These are phyloP conservation scores for Arxiozyma slooffiae DNA, from an alignment of 1,139 yeast genomes.

Conservation along the genomic window DNA sequence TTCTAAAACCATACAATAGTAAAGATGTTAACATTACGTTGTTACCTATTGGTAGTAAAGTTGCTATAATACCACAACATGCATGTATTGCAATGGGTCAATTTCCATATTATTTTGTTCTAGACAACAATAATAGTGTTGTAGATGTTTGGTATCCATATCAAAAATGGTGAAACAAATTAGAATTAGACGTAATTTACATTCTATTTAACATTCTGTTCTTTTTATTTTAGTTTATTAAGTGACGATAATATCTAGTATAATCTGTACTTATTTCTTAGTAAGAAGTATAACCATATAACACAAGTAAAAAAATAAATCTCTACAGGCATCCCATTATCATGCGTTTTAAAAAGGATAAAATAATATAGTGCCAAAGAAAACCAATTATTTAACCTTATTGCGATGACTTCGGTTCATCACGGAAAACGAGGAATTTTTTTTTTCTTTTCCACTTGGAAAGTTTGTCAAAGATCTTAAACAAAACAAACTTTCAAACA, in stretches of 20 bases:
- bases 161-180: slow-evolving; percentile 40
- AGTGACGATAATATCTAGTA: no score
- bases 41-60: slow-evolving; percentile 39
- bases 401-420: neutral
- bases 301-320: no score
- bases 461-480: neutral
- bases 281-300: no score
- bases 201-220: no score
- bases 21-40: slow-evolving; percentile 6
- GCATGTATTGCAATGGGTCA: slow-evolving; percentile 64
- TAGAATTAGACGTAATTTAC: no score
- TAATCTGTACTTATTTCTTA: no score
- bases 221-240: neutral
- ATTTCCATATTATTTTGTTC: slow-evolving; percentile 49
- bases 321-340: no score
- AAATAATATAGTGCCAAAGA: neutral
- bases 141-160: slow-evolving; percentile 66
- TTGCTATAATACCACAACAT: slow-evolving; percentile 60
- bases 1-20: slow-evolving; percentile 35
- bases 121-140: slow-evolving; percentile 42
- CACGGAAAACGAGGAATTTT: neutral
- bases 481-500: neutral
- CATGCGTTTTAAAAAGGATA: no score
- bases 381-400: neutral
- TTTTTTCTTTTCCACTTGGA: neutral